phyloP scores from a whole-genome alignment of 2,329 filamentous ascomycete species.

The Zymoseptoria passerinii region DNA sequence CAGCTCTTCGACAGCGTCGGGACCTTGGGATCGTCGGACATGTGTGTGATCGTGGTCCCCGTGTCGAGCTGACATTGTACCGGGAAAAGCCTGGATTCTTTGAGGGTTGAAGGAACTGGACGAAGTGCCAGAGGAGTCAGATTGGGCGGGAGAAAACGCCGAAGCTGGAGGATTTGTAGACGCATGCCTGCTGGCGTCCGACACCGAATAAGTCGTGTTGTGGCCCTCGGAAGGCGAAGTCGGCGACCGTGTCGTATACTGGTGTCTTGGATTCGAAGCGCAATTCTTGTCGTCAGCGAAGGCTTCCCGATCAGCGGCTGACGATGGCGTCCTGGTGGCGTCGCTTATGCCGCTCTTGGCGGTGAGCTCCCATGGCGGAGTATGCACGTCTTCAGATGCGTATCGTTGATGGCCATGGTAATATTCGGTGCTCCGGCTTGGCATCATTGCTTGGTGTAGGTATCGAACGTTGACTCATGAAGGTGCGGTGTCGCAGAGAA shows the following conservation, averaged over 20 bases:
- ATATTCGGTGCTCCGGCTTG: neutral
- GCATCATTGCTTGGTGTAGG: neutral
- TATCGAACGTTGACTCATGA: neutral
- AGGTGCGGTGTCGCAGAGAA: neutral
- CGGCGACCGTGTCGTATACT: neutral
- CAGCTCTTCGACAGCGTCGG: neutral
- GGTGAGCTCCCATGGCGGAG: neutral
- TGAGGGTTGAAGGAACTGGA: neutral
- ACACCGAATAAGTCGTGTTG: neutral
- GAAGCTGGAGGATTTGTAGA: neutral
- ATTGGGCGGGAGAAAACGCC: neutral
- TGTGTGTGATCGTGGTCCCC: neutral
- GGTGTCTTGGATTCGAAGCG: neutral
- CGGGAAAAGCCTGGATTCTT: neutral
- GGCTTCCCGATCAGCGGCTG: neutral
- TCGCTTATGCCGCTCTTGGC: neutral
- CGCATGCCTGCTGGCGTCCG: neutral
- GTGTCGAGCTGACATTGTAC: neutral
- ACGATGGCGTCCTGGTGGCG: neutral
- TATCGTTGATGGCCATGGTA: neutral
- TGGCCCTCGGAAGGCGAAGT: neutral
- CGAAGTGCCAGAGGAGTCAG: neutral
- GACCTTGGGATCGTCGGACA: neutral
- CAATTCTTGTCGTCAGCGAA: neutral
- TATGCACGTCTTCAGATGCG: neutral